These are phyloP conservation scores for Anthracocystis setariae DNA, from an alignment of 1,284 basidiomycete genomes.

Conservation along the genomic window DNA sequence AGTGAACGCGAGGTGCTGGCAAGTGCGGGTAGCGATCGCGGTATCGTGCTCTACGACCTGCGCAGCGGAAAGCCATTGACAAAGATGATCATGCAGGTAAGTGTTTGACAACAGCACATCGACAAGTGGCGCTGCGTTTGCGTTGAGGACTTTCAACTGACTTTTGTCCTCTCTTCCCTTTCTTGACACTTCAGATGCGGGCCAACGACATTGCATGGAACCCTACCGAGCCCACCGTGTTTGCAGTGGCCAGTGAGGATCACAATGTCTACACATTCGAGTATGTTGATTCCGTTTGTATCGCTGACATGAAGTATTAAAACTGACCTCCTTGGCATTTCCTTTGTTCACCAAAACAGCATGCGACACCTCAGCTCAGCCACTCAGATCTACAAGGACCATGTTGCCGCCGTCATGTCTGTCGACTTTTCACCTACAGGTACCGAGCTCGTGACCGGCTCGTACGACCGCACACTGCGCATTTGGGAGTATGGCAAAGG, in stretches of 20 bases:
- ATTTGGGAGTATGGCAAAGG: constrained; percentile 92
- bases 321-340: not conserved
- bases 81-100: constrained; percentile 85
- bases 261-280: constrained; percentile 99
- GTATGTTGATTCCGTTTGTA: constrained; percentile 11
- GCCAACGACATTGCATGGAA: constrained; percentile 92
- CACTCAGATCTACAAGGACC: constrained; percentile 94
- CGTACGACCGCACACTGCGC: constrained; percentile 92
- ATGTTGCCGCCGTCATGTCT: constrained; percentile 85
- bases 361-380: constrained; percentile 85
- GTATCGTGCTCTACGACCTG: constrained; percentile 95
- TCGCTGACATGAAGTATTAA: not conserved
- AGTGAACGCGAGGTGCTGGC: constrained; percentile 93
- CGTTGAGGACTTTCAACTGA: not conserved
- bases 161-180: not conserved
- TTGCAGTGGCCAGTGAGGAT: constrained; percentile 94
- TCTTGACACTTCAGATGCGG: constrained; percentile 65
- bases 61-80: constrained; percentile 93
- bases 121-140: not conserved
- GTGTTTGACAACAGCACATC: too few relatives aligned
- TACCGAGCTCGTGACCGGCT: constrained; percentile 92
- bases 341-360: constrained; percentile 5
- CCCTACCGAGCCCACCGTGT: constrained; percentile 88
- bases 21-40: constrained; percentile 90
- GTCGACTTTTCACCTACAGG: constrained; percentile 79